Base-by-base conservation (phyloP, 148 eudicot species). In the Rhododendron ferrugineum region DNA sequence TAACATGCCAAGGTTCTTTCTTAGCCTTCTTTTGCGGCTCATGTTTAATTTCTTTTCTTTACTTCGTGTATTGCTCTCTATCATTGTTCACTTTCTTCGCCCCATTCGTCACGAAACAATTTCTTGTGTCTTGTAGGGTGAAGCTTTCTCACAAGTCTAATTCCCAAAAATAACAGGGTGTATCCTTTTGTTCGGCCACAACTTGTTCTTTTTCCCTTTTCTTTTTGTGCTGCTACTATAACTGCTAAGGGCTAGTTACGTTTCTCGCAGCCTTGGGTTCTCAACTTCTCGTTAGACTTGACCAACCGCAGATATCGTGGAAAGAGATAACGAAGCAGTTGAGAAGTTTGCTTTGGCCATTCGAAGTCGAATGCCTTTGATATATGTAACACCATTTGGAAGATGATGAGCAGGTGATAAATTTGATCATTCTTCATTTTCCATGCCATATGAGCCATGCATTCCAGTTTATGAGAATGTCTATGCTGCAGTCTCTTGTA, bases 71-170 rank as follows among this genome's bases (percentile, higher is more conserved):
- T 13, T 26, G 22, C 30, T 14, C 16, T 14, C 14, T 3, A 8
- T 28, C 72, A 22, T 23, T 13, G 42, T 37, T 37, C 42, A 37
- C 42, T 5, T 37, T 44, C 49, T 44, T 14, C 0, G 0, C 22
- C 28, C 50, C 30, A 3, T 5, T 20, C 26, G 23, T 56, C 62
- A 56, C 22, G 0, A 15, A 32, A 23, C 18, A 52, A 37, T 54
- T 88, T 80, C 34, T 73, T 40, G 68, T n/a, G 56, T 87, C 36
- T 85, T 92, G 90, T 90, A 93, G 98, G 91, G 92, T 91, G 94
- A 94, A 93, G 90, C 98, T 96, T 84, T 93, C 97, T 93, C 77
- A 93, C 98, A 84, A 94, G 89, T 80, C 86, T 90, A 78, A 94
- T 97, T 86, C 98, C 98, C 47, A 18, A 91, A 75, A 80, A 87